Evolutionary conservation across 2,329 filamentous ascomycete species (phyloP).

Genomic region (Biscogniauxia sp.): DNA sequence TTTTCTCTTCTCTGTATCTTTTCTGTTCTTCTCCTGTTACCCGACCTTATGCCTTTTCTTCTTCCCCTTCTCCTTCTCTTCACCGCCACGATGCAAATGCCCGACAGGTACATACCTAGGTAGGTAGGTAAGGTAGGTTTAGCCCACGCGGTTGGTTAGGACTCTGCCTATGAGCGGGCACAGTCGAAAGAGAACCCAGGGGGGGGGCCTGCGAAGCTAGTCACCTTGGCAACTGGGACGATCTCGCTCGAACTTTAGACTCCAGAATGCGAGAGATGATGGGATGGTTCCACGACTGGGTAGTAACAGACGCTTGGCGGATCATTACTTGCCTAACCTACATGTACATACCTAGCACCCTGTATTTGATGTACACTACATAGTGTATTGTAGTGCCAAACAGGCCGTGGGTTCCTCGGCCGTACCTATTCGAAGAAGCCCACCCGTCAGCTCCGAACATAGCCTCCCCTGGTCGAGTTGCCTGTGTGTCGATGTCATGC

Average conservation of each 20-base stretch:
- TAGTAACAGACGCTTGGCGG: neutral
- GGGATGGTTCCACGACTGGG: neutral
- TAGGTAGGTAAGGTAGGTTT: too few relatives aligned
- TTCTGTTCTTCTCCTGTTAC: neutral
- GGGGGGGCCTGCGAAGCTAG: neutral
- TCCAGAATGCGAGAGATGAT: neutral
- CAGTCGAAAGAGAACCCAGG: too few relatives aligned
- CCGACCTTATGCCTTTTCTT: too few relatives aligned
- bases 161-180: neutral
- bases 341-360: too few relatives aligned
- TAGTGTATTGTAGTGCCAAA: too few relatives aligned
- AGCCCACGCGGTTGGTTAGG: neutral
- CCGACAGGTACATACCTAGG: too few relatives aligned
- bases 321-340: neutral
- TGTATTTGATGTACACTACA: neutral
- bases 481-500: neutral
- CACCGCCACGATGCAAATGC: neutral
- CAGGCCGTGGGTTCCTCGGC: too few relatives aligned
- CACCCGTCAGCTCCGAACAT: neutral
- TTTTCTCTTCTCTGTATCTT: too few relatives aligned
- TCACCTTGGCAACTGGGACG: neutral
- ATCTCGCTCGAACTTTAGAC: neutral
- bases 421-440: neutral
- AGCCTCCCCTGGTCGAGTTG: neutral
- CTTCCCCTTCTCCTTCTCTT: neutral